Evolutionary conservation across 768 basidiomycete genomes (phyloP), one percentile per base, ranked within the genome.

Genomic region (Pulveroboletus sp.): DNA sequence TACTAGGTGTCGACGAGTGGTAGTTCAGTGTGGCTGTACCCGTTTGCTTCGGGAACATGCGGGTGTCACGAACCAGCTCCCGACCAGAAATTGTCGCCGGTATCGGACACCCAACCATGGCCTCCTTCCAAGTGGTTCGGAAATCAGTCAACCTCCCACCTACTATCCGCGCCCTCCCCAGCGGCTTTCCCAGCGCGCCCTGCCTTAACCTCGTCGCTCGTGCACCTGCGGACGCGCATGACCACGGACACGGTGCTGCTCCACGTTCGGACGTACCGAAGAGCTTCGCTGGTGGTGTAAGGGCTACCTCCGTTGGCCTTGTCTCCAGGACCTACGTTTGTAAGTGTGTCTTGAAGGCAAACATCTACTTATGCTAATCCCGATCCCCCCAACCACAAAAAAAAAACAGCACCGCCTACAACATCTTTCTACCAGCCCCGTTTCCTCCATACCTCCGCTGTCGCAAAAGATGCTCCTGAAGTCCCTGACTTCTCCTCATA

Each of bases 401-500:
- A n/a, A 52, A 55, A 49, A 43, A 50, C 9, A 60, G 51, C 66
- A 79, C 85, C 79, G 41, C 69, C 77, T n/a, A 65, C 81, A 17
- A 79, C 80, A 15, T 69, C 74, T 49, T 67, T 73, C 57, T 74
- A 74, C 71, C 80, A 83, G 54, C 83, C 80, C 51, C 86, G 89
- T 64, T 76, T 84, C 53, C 73, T 95, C 51, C 87, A 90, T 66
- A 88, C 89, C 58, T 85, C 92, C 47, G 77, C 82, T 39, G 73
- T 76, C 48, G 74, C 73, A 60, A 80, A 78, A 59, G 82, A 85
- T 62, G 82, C 85, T 28, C 84, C 89, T 41, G 76, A 90, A 55
- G 90, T 95, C 8, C 96, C 96, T 56, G 87, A 97, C 75, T 94
- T 88, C 66, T 79, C 83, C 39, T 68, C 82, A 40, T 97, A 98